Base-by-base conservation (phyloP, 164 flowering plant species). In the Vitis riparia region DNA sequence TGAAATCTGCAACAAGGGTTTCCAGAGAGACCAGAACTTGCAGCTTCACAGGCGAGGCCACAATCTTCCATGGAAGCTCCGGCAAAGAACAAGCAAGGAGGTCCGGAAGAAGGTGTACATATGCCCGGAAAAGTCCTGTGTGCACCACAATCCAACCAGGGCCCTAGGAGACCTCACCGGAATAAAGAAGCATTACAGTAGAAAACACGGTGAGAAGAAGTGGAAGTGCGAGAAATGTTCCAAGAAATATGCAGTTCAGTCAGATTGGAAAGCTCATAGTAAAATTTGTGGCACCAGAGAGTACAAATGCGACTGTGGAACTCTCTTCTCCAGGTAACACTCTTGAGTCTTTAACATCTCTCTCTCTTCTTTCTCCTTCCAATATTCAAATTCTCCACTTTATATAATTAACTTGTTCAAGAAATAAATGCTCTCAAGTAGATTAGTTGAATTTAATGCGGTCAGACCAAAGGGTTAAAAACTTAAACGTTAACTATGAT, bases 171-270 rank as follows among this genome's bases (percentile, higher is more conserved):
- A 90, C 73, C 85, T 90, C 11, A 90, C 94, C 2, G 94, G 94
- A 13, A 83, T 90, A 19, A 90, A 90, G 86, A 90, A 90, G 71
- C 95, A 90, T 66, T 90, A 65, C 72, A 83, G 89, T 73, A 78
- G 95, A 47, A 90, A 90, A 74, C 95, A 90, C 65, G 95, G 95
- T 0, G 95, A 90, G 85, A 90, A 90, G 87, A 88, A 87, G 55
- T 89, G 90, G 93, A 89, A 89, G 76, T 89, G 93, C 63, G 92
- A 86, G 49, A 87, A 83, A 62, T 89, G 93, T 58, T 86, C 94
- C 0, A 90, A 90, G 83, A 90, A 90, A 62, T 90, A 90, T 49
- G 95, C 95, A 2, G 95, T 90, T 55, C 89, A 87, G 55, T 90
- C 95, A 1, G 95, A 90, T 66, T 90, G 95, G 95, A 90, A 90